phyloP scores from a whole-genome alignment of 768 basidiomycete genomes.

The Pleurotus cornucopiae region DNA sequence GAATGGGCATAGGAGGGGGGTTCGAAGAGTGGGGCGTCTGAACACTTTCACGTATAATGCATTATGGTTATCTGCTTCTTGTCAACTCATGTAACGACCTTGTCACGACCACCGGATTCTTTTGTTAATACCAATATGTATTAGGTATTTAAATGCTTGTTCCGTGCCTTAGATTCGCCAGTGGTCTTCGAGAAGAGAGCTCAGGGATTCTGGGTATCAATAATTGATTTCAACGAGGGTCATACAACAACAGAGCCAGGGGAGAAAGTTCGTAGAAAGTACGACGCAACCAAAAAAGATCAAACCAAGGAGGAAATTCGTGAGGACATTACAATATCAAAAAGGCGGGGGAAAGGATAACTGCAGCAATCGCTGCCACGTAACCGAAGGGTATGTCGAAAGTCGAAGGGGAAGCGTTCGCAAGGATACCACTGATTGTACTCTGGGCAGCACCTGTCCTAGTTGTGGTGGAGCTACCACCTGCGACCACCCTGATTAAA shows the following conservation, averaged over 20 bases:
- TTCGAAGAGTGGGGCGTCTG: constrained; percentile 59
- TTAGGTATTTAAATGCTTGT: not conserved
- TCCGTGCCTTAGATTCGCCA: too few species aligned
- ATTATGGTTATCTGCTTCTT: not conserved
- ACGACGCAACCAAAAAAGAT: too few species aligned
- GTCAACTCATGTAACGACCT: constrained; percentile 1
- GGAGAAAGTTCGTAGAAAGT: too few species aligned
- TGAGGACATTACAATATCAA: too few species aligned
- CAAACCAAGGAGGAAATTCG: too few species aligned
- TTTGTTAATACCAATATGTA: not conserved
- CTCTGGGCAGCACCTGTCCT: not conserved
- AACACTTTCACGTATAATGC: not conserved
- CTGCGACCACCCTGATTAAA: too few species aligned
- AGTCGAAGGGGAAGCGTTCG: not conserved
- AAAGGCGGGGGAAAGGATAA: too few species aligned
- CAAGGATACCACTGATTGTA: not conserved
- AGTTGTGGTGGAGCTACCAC: not conserved
- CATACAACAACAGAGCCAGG: too few species aligned
- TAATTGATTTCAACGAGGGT: too few species aligned
- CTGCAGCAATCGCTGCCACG: too few species aligned
- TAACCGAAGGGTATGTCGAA: not conserved
- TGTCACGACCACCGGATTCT: not conserved
- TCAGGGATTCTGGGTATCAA: too few species aligned
- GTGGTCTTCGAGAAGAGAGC: too few species aligned
- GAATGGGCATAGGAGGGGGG: constrained; percentile 30